These are phyloP conservation scores for Venturia nashicola DNA, from an alignment of 2,329 filamentous ascomycete species.

Conservation along the genomic window DNA sequence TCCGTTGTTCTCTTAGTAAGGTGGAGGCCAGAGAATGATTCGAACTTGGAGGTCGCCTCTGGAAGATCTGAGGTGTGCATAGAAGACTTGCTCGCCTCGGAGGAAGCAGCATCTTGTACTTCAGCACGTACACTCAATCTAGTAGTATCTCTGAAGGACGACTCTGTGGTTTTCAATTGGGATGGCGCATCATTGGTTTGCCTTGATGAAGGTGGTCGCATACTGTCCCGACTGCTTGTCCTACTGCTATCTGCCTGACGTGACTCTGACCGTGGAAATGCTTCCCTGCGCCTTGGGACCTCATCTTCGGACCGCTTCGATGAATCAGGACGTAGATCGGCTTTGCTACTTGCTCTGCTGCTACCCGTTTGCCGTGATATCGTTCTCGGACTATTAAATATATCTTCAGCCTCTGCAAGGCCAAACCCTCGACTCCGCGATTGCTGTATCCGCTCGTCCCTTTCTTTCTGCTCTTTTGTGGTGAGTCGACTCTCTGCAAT, in stretches of 20 bases:
- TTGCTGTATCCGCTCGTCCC: slow-evolving; percentile 29
- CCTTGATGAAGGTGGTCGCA: neutral
- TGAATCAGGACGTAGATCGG: neutral
- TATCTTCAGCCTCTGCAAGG: slow-evolving; percentile 10
- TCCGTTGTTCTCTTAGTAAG: slow-evolving; percentile 73
- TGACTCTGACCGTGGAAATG: neutral
- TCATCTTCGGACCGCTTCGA: neutral
- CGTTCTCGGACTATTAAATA: slow-evolving; percentile 3
- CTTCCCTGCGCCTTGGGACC: neutral
- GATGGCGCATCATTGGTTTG: neutral
- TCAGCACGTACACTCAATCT: neutral
- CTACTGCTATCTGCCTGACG: neutral
- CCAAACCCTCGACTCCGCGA: slow-evolving; percentile 30
- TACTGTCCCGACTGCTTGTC: neutral
- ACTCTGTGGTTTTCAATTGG: neutral
- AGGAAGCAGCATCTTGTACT: neutral
- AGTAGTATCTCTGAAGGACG: neutral
- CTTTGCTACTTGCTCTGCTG: neutral
- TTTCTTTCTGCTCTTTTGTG: slow-evolving; percentile 31
- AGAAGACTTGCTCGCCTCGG: neutral
- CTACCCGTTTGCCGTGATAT: neutral
- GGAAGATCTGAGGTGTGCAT: neutral
- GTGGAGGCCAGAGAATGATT: slow-evolving; percentile 76
- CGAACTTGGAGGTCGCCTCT: slow-evolving; percentile 31
- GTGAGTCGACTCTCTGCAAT: slow-evolving; percentile 52